These are phyloP conservation scores for Sphaerulina populicola DNA, from an alignment of 2,329 filamentous ascomycete species.

Conservation along the genomic window DNA sequence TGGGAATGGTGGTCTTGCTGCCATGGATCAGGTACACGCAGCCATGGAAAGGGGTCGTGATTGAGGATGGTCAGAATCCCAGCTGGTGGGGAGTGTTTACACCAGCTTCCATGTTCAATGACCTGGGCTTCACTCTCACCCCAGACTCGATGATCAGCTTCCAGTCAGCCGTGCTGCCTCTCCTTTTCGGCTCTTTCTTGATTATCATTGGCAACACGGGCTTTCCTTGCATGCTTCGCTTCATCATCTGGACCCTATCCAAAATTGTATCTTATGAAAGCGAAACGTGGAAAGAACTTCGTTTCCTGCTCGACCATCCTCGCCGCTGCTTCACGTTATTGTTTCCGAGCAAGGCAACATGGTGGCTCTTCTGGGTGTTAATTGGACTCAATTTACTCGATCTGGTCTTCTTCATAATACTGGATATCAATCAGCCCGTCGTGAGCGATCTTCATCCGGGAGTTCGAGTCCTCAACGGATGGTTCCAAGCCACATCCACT, in stretches of 20 bases:
- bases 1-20: constrained; percentile 64
- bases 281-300: constrained; percentile 78
- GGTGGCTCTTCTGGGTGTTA: constrained; percentile 90
- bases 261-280: constrained; percentile 57
- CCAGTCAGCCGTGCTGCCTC: constrained; percentile 62
- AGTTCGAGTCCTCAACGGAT: constrained; percentile 70
- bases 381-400: constrained; percentile 75
- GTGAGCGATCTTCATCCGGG: constrained; percentile 63
- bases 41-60: constrained; percentile 59
- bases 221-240: constrained; percentile 87
- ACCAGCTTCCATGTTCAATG: constrained; percentile 79
- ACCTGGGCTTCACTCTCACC: constrained; percentile 87
- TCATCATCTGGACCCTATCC: constrained; percentile 78
- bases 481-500: constrained; percentile 85
- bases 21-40: constrained; percentile 67
- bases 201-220: constrained; percentile 94
- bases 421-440: constrained; percentile 68
- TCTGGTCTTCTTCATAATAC: constrained; percentile 80
- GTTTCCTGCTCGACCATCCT: constrained; percentile 86
- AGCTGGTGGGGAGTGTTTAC: constrained; percentile 93
- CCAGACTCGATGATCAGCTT: constrained; percentile 93
- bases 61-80: constrained; percentile 50
- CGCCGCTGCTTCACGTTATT: constrained; percentile 91
- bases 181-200: constrained; percentile 72
- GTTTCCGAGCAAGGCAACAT: constrained; percentile 82